Base-by-base conservation (phyloP, 306 rosid genomes). In the Medicago lupulina region DNA sequence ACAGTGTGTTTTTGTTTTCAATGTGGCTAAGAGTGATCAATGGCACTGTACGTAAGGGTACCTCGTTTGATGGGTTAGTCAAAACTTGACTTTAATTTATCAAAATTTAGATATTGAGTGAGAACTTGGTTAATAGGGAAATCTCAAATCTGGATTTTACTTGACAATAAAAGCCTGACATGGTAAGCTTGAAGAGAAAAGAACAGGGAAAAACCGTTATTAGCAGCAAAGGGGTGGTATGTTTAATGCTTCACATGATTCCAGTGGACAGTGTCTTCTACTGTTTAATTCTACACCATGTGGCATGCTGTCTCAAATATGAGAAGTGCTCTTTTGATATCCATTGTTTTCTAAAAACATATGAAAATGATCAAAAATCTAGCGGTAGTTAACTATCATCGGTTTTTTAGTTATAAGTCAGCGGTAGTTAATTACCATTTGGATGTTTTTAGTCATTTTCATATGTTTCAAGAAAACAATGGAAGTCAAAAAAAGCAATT, bases 1-100 rank as follows among this genome's bases (percentile, higher is more conserved):
- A 80, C 46, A 34, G 83, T 15, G 71, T 73, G 84, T 71, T 67
- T 62, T 75, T 49, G 79, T 51, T 68, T 65, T 76, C 71, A 58
- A 71, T 67, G 60, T 69, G 40, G 67, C 21, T 23, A 40, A 50
- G 77, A 63, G 36, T 79, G 61, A 76, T 31, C 78, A 53, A 28
- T 43, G 41, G 7, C 63, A 13, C 70, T 67, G 76, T 80, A 47
- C 70, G 59, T 67, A 58, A 80, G 46, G 44, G 36, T 66, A 41
- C 46, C 76, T 74, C 50, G 19, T 71, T 55, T 25, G 79, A 64
- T 65, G 40, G 12, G 50, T 57, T 39, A 64, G 44, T 46, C 68
- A 44, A 65, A 79, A 69, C 53, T 13, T 34, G 46, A 55, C n/a
- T 71, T 43, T n/a, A 59, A 31, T 15, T 59, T 62, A 46, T 53